Evolutionary conservation across 495 filamentous ascomycete species (phyloP).

Genomic region (Aspergillus incahuasiensis): DNA sequence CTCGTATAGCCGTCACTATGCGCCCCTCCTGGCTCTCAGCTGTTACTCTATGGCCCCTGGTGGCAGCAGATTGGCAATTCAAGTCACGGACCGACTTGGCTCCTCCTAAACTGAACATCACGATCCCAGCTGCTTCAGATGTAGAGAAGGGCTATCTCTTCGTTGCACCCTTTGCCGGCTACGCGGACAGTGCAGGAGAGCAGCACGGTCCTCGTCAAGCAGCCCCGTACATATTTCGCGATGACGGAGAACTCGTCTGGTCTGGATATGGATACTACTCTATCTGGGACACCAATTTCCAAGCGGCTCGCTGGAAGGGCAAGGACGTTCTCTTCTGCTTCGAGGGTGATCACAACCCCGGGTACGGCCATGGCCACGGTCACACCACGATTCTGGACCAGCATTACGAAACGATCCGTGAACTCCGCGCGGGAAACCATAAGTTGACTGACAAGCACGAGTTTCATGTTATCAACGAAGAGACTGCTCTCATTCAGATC

Average conservation of each 20-base stretch:
- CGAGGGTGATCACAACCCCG: slow-evolving; percentile 50
- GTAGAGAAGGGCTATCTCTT: slow-evolving; percentile 52
- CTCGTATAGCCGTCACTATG: slow-evolving; percentile 13
- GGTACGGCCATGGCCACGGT: slow-evolving; percentile 51
- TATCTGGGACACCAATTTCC: slow-evolving; percentile 50
- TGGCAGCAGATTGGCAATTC: slow-evolving; percentile 51
- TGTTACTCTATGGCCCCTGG: slow-evolving; percentile 20
- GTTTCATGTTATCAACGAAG: slow-evolving; percentile 45
- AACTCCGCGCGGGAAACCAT: slow-evolving; percentile 49
- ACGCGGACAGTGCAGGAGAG: slow-evolving; percentile 30
- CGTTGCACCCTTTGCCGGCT: slow-evolving; percentile 50
- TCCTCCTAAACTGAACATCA: slow-evolving; percentile 53
- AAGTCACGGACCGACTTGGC: slow-evolving; percentile 53
- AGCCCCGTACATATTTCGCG: slow-evolving; percentile 51
- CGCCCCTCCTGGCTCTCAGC: slow-evolving; percentile 18
- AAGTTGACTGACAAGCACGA: slow-evolving; percentile 52
- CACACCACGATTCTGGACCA: slow-evolving; percentile 49
- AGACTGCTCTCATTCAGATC: slow-evolving; percentile 36
- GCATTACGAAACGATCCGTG: slow-evolving; percentile 50
- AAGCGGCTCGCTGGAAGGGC: slow-evolving; percentile 44
- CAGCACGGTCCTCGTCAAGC: slow-evolving; percentile 51
- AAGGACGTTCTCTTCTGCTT: slow-evolving; percentile 50
- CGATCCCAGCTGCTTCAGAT: slow-evolving; percentile 44
- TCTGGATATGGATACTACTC: slow-evolving; percentile 51
- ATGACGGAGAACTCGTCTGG: slow-evolving; percentile 52